Evolutionary conservation across 805 yeast species (phyloP), one percentile per base, ranked within the genome.

Genomic region (Sugiyamaella valdiviana): DNA sequence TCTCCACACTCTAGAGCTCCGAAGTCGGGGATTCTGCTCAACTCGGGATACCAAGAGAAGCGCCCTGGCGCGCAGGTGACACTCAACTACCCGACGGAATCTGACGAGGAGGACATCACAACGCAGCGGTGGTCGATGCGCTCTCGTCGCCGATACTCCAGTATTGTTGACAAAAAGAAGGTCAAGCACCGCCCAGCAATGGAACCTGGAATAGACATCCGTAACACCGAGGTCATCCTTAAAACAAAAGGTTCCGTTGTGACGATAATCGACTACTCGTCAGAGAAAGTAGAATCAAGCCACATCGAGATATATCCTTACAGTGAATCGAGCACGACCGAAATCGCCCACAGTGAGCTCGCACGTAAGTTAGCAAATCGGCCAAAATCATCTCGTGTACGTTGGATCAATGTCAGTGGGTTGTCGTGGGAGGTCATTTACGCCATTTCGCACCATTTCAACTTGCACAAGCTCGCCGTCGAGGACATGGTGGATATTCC

Each of bases 401-500:
- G 82, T 14, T 77, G 82, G 82, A 66, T 77, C 45, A 78, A 76
- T 52, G 77, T 78, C 19, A 78, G 77, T 57, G 83, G 83, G 0
- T 62, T 79, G n/a, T 75, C 81, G 1, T 77, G 81, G 81, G 82
- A 77, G 46, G 79, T 80, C 6, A 72, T 79, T 6, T 67, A 75
- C 6, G 61, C 71, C 0, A 66, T 79, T 37, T 73, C 76, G 1
- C 62, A 69, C 38, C 61, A 64, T 43, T 79, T 70, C 57, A 60
- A 67, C 16, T 61, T 79, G 17, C 84, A 79, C 58, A 70, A 79
- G 20, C 63, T 79, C 41, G 77, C 83, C 0, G 66, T 79, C 40
- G 84, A 79, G 58, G 83, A 79, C 57, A 73, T 79, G 79, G 74
- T 79, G 40, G 83, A 79, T 60, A 70, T 78, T 22, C 83, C 83